phyloP scores from a whole-genome alignment of 2,329 filamentous ascomycete genomes.

The Pestalotiopsis sp. region DNA sequence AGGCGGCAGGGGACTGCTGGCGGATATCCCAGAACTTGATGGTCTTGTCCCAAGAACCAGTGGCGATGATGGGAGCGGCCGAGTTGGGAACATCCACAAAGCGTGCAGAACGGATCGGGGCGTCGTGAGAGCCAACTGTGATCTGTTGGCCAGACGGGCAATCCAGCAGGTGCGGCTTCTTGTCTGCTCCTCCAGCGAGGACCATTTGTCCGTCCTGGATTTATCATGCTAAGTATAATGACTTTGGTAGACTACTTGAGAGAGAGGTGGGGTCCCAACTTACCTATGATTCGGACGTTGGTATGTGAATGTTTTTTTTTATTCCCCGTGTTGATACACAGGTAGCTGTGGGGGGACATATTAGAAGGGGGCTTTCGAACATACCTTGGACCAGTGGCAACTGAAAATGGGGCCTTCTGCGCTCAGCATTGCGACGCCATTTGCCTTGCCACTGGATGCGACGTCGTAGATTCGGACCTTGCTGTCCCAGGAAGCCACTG shows the following conservation, averaged over 20 bases:
- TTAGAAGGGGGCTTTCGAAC: constrained; percentile 27
- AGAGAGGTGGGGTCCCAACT: constrained; percentile 8
- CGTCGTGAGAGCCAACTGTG: constrained; percentile 30
- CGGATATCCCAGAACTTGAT: constrained; percentile 61
- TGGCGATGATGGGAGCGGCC: constrained; percentile 28
- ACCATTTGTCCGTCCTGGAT: constrained; percentile 35
- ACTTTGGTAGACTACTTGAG: background rate
- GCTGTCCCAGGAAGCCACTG: constrained; percentile 38
- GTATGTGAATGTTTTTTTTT: constrained; percentile 21
- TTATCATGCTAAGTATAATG: constrained; percentile 19
- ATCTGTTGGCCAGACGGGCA: constrained; percentile 28
- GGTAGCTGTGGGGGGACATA: background rate
- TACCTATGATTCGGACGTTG: constrained; percentile 25
- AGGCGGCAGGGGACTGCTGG: constrained; percentile 41
- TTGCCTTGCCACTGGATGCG: constrained; percentile 22
- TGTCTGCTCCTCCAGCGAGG: constrained; percentile 34
- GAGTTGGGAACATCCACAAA: constrained; percentile 31
- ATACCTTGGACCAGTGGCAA: constrained; percentile 41
- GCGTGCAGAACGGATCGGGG: constrained; percentile 34
- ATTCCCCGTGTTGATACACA: constrained; percentile 1
- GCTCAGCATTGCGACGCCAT: constrained; percentile 25
- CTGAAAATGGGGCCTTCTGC: constrained; percentile 32
- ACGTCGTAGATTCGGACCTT: constrained; percentile 39
- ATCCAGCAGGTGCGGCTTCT: constrained; percentile 32
- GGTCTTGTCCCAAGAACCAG: constrained; percentile 58